phyloP scores from a whole-genome alignment of 2,329 filamentous ascomycete species.

The Penicillium sp. region DNA sequence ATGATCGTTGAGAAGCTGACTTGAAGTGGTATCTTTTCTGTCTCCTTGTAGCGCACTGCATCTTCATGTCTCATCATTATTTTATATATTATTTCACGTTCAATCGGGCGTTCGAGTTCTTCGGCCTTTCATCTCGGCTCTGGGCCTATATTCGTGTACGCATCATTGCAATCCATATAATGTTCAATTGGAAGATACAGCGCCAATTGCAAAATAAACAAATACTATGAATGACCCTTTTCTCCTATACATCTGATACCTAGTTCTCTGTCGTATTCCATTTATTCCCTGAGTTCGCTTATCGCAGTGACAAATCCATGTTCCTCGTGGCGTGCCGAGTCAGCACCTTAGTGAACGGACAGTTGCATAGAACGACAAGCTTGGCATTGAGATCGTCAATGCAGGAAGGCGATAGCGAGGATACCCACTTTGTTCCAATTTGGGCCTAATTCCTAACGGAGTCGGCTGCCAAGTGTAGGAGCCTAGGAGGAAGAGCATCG shows the following conservation, averaged over 20 bases:
- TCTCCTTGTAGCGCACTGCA: not conserved
- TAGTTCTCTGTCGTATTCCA: not conserved
- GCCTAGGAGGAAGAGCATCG: not conserved
- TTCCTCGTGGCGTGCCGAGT: not conserved
- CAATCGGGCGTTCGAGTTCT: not conserved
- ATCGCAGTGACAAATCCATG: not conserved
- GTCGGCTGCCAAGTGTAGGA: not conserved
- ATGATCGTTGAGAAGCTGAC: constrained; percentile 1
- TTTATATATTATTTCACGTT: not conserved
- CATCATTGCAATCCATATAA: constrained; percentile 18
- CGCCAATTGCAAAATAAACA: constrained; percentile 9
- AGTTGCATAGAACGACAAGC: constrained; percentile 15
- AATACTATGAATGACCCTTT: not conserved
- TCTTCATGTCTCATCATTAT: not conserved
- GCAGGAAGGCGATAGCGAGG: constrained; percentile 9
- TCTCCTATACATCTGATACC: too few relatives aligned
- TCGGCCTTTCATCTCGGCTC: constrained; percentile 3
- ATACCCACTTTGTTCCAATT: not conserved
- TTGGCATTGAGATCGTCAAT: constrained; percentile 20
- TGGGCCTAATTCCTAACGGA: not conserved
- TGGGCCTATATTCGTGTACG: constrained; percentile 20
- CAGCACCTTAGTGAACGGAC: not conserved
- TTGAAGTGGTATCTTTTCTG: constrained; percentile 6
- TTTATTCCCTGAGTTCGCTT: too few relatives aligned
- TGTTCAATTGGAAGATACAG: constrained; percentile 7